A percentile compares a stretch with the other conserved stretches of the same genome.
Evolutionary conservation across 176 grass and related monocot species (phyloP).

Genomic region (Bothriochloa decipiens): DNA sequence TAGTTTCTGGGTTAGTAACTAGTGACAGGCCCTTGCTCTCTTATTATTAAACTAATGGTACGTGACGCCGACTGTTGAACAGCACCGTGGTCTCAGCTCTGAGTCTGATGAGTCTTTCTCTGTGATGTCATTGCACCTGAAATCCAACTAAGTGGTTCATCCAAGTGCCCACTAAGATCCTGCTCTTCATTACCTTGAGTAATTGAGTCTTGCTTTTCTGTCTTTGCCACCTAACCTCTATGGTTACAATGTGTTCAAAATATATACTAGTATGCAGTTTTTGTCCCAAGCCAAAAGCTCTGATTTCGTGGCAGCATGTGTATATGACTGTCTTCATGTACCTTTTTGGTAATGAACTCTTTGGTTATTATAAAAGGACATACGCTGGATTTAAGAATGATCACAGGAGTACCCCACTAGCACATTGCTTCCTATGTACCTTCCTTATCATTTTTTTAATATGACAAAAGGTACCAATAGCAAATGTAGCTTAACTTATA

Average conservation of each 20-base stretch:
- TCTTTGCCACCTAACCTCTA: slow-evolving; percentile 10
- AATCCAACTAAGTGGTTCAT: slow-evolving; percentile 11
- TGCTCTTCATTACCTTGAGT: not conserved
- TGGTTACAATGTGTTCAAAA: not conserved
- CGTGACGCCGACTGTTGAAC: not conserved
- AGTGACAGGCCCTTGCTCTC: not conserved
- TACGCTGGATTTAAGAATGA: not conserved
- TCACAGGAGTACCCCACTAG: not conserved
- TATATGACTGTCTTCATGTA: not conserved
- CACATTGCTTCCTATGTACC: not conserved
- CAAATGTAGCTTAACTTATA: not conserved
- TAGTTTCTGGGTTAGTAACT: not conserved
- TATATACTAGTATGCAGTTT: not conserved
- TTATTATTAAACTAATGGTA: not conserved
- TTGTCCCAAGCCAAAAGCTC: not conserved
- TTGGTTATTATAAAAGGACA: not conserved
- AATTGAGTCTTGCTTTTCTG: not conserved
- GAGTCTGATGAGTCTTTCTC: slow-evolving; percentile 19
- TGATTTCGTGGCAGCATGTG: not conserved
- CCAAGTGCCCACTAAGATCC: slow-evolving; percentile 8
- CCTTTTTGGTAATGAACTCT: slow-evolving; percentile 7
- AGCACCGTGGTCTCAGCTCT: not conserved
- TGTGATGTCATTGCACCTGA: not conserved
- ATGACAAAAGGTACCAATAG: slow-evolving; percentile 10
- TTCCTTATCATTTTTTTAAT: not conserved